Percentiles rank a stretch among this genome's conserved stretches.
These are phyloP conservation scores for Penicillium sp. DNA, from an alignment of 2,329 filamentous ascomycete species.

Conservation along the genomic window DNA sequence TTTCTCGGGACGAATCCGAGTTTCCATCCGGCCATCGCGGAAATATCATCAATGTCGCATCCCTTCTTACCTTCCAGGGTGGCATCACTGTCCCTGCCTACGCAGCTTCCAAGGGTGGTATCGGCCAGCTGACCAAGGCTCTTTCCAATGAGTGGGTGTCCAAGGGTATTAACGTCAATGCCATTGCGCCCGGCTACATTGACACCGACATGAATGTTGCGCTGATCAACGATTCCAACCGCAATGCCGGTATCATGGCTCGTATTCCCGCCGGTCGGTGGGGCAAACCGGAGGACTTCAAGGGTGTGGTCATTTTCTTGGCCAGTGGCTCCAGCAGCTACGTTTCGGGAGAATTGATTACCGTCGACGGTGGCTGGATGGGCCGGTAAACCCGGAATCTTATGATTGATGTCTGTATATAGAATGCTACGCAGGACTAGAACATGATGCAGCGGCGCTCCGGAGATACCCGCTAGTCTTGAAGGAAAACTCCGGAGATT, in stretches of 20 bases:
- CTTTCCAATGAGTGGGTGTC: constrained; percentile 55
- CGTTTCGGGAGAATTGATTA: constrained; percentile 76
- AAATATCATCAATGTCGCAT: constrained; percentile 78
- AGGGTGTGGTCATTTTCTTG: constrained; percentile 74
- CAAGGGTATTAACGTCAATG: constrained; percentile 57
- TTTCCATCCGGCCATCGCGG: constrained; percentile 30
- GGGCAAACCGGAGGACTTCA: constrained; percentile 83
- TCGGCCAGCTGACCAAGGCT: constrained; percentile 43
- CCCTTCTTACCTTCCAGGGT: constrained; percentile 78
- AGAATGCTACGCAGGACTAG: background rate
- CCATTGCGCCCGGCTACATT: constrained; percentile 56
- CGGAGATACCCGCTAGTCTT: background rate
- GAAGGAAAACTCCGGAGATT: background rate
- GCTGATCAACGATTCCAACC: constrained; percentile 67
- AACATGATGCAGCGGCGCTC: background rate
- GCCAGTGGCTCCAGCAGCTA: constrained; percentile 75
- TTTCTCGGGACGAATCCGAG: constrained; percentile 28
- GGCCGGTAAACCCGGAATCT: constrained; percentile 56
- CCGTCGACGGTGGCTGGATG: constrained; percentile 93
- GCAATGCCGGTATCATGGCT: constrained; percentile 70
- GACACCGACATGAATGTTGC: constrained; percentile 78
- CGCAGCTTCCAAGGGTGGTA: constrained; percentile 36
- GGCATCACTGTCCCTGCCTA: constrained; percentile 69
- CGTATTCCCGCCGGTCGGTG: constrained; percentile 82
- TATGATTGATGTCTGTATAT: background rate